These are phyloP conservation scores for Brachypodium distachyon DNA, from an alignment of 202 grass and related monocot genomes.

Conservation along the genomic window DNA sequence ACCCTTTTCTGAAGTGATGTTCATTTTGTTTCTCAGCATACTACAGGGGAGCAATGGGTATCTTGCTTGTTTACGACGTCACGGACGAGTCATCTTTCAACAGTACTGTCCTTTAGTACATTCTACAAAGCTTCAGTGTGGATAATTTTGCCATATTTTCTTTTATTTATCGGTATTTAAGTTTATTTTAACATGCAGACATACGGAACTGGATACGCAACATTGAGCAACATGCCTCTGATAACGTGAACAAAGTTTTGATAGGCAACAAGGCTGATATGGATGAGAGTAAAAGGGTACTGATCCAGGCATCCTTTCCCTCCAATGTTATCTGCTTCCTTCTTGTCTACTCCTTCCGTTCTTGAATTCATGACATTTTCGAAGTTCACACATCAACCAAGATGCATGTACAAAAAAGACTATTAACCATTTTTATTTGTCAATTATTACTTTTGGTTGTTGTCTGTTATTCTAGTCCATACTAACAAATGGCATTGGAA, in stretches of 20 bases:
- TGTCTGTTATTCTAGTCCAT: not conserved
- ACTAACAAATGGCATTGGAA: not conserved
- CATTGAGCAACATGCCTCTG: slow-evolving; percentile 75
- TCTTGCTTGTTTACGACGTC: slow-evolving; percentile 79
- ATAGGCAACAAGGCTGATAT: slow-evolving; percentile 86
- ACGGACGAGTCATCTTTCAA: slow-evolving; percentile 76
- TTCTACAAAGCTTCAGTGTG: not conserved
- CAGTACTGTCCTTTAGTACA: slow-evolving; percentile 26
- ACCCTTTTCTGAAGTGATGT: slow-evolving; percentile 9
- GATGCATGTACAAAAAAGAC: not conserved
- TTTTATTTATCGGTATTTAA: slow-evolving; percentile 10
- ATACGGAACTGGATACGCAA: slow-evolving; percentile 80
- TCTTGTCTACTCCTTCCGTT: not conserved
- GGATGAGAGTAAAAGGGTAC: slow-evolving; percentile 74
- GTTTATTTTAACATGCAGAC: slow-evolving; percentile 33
- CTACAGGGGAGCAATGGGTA: slow-evolving; percentile 78
- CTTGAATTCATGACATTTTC: not conserved
- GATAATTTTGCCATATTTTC: not conserved
- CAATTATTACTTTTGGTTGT: not conserved
- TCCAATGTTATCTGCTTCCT: not conserved
- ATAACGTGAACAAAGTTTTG: slow-evolving; percentile 73
- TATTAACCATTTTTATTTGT: not conserved
- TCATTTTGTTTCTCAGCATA: slow-evolving; percentile 41
- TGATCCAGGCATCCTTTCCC: not conserved
- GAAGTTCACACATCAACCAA: not conserved